phyloP scores from a whole-genome alignment of 768 basidiomycete genomes.

The Amanita rubescens region DNA sequence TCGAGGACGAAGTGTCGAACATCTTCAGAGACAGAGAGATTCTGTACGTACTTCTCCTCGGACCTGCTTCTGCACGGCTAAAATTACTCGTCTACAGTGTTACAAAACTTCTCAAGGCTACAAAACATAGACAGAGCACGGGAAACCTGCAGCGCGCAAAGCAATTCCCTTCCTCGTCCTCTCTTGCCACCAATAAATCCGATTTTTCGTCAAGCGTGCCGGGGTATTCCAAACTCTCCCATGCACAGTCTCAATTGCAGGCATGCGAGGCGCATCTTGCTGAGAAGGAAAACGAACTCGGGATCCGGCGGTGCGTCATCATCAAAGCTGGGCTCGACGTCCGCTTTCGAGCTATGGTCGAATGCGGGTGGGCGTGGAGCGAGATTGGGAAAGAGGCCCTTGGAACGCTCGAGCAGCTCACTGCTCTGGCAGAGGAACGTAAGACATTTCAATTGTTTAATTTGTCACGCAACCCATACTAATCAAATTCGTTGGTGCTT shows the following conservation, averaged over 20 bases:
- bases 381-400: slow-evolving; percentile 62
- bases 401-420: slow-evolving; percentile 26
- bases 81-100: slow-evolving; percentile 36
- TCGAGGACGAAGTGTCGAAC: slow-evolving; percentile 69
- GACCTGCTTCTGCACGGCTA: not conserved
- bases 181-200: slow-evolving; percentile 34
- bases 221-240: slow-evolving; percentile 43
- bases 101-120: slow-evolving; percentile 72
- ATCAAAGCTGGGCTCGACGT: slow-evolving; percentile 55
- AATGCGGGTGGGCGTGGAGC: slow-evolving; percentile 63
- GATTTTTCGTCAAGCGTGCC: slow-evolving; percentile 18
- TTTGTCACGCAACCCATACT: not conserved
- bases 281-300: slow-evolving; percentile 59
- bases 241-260: slow-evolving; percentile 71
- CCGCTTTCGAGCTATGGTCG: slow-evolving; percentile 57
- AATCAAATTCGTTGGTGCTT: slow-evolving; percentile 2
- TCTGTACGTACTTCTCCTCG: slow-evolving; percentile 42
- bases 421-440: not conserved
- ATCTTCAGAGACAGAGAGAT: slow-evolving; percentile 75
- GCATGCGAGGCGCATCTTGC: slow-evolving; percentile 76
- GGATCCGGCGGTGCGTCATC: slow-evolving; percentile 40
- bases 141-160: slow-evolving; percentile 34
- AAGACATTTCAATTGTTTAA: not conserved
- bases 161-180: slow-evolving; percentile 29
- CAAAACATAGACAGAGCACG: slow-evolving; percentile 35